Percentiles rank a stretch among this genome's conserved stretches.
Evolutionary conservation across 2,329 filamentous ascomycete genomes (phyloP).

Genomic region (Verticillium nonalfalfae): DNA sequence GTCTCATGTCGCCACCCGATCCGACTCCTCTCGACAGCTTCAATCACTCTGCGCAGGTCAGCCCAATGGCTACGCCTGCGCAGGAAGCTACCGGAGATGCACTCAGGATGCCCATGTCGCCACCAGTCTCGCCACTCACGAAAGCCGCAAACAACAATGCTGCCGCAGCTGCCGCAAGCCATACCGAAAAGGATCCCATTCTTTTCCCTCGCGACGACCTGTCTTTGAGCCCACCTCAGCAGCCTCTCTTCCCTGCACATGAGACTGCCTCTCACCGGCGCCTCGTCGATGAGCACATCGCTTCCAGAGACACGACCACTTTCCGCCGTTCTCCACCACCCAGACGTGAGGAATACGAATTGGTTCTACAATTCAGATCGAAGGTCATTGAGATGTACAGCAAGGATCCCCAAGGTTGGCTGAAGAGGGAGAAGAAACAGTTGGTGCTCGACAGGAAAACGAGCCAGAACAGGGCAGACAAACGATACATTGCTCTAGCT

Average conservation of each 20-base stretch:
- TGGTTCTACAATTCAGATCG: constrained; percentile 46
- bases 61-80: background rate
- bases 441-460: constrained; percentile 41
- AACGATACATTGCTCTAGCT: constrained; percentile 30
- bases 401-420: constrained; percentile 38
- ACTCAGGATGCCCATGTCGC: constrained; percentile 41
- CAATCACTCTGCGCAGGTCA: constrained; percentile 17
- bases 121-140: constrained; percentile 50
- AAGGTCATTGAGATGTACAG: constrained; percentile 40
- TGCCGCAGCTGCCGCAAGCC: constrained; percentile 20
- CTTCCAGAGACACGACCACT: constrained; percentile 31
- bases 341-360: constrained; percentile 44
- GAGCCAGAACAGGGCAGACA: constrained; percentile 18
- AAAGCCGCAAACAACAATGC: constrained; percentile 27
- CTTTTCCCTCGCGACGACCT: constrained; percentile 46
- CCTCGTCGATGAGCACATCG: constrained; percentile 45
- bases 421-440: constrained; percentile 42
- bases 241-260: constrained; percentile 41
- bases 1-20: constrained; percentile 57
- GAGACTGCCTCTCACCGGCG: constrained; percentile 34
- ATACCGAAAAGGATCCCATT: constrained; percentile 45
- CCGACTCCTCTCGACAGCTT: constrained; percentile 48
- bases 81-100: background rate
- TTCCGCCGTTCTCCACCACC: constrained; percentile 41
- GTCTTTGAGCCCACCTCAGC: constrained; percentile 32